Percentiles rank a stretch among this genome's conserved stretches.
phyloP scores from a whole-genome alignment of 352 stramenopile genomes.

The Phytophthora lateralis region DNA sequence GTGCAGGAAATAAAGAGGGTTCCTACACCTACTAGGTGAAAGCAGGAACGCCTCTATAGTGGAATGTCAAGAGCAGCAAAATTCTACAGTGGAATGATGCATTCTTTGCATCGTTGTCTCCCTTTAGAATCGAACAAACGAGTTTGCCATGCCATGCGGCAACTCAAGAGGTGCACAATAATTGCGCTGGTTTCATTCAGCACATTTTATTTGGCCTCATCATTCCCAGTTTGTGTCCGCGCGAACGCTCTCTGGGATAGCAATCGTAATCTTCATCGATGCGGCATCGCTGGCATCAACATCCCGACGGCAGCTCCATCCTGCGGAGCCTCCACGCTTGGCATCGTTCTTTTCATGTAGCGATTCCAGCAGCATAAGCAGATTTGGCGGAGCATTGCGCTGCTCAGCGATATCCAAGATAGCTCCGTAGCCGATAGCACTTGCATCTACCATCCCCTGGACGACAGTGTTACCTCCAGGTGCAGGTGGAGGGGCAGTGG shows the following conservation, averaged over 20 bases:
- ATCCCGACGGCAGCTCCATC: conserved; percentile 55
- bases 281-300: conserved; percentile 34
- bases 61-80: too few relatives aligned
- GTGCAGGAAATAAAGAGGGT: too few relatives aligned
- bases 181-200: neutral
- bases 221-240: conserved; percentile 45
- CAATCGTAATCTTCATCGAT: conserved; percentile 55
- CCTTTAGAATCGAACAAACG: neutral
- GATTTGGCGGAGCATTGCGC: conserved; percentile 46
- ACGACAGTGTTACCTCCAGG: conserved; percentile 21
- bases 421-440: conserved; percentile 68
- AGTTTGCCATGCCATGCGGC: neutral
- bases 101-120: too few relatives aligned
- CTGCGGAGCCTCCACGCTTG: conserved; percentile 38
- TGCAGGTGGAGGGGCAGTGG: conserved; percentile 15
- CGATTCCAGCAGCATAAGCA: conserved; percentile 52
- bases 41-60: too few relatives aligned
- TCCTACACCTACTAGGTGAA: too few relatives aligned
- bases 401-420: conserved; percentile 68
- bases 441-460: conserved; percentile 39
- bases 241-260: conserved; percentile 45
- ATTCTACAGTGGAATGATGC: too few relatives aligned
- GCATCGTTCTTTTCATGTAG: conserved; percentile 59
- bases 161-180: too few relatives aligned
- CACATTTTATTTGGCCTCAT: conserved; percentile 6